phyloP scores from a whole-genome alignment of 257 asterid genomes.

The Petunia axillaris region DNA sequence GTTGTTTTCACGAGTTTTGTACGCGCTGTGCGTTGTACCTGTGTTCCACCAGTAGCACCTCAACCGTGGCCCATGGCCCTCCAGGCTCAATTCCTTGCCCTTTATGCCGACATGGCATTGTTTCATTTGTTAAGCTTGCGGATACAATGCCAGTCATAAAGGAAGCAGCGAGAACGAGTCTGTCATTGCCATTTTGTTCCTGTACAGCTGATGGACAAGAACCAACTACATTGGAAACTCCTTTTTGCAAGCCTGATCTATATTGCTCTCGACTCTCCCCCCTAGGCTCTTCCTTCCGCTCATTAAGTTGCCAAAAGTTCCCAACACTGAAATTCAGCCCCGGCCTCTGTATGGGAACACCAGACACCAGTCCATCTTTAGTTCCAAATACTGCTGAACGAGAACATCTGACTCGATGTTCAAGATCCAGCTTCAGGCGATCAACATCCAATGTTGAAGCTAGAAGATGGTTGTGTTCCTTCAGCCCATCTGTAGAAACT shows the following conservation, averaged over 20 bases:
- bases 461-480: conserved; percentile 73
- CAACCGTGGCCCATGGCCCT: conserved; percentile 55
- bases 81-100: conserved; percentile 88
- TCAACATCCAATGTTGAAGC: conserved; percentile 58
- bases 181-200: conserved; percentile 68
- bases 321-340: conserved; percentile 55
- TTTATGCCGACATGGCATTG: conserved; percentile 81
- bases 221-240: conserved; percentile 50
- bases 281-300: conserved; percentile 58
- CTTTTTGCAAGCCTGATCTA: conserved; percentile 64
- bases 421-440: conserved; percentile 57
- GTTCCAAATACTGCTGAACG: conserved; percentile 43
- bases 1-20: conserved; percentile 89
- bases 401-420: conserved; percentile 48
- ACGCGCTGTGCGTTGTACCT: conserved; percentile 77
- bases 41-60: conserved; percentile 65
- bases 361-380: conserved; percentile 59
- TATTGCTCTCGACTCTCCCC: conserved; percentile 52
- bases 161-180: conserved; percentile 52
- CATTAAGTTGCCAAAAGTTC: conserved; percentile 64
- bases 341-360: conserved; percentile 64
- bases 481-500: conserved; percentile 55
- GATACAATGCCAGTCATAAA: conserved; percentile 51
- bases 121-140: conserved; percentile 65
- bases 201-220: conserved; percentile 58